Evolutionary conservation across 202 grass and related monocot genomes (phyloP).

Genomic region (Carex arenaria): DNA sequence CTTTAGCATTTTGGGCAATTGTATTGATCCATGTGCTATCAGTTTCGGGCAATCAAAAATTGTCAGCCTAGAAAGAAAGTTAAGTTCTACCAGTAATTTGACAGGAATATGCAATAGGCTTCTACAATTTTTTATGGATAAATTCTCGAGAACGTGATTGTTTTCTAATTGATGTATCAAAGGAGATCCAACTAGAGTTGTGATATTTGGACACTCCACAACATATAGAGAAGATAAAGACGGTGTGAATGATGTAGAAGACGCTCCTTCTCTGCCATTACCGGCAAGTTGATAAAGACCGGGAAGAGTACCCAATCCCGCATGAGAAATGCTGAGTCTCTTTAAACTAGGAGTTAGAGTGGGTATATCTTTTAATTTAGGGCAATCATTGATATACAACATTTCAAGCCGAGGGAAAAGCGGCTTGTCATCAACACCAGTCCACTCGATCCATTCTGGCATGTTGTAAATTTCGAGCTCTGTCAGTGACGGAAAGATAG

Average conservation of each 20-base stretch:
- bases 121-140: constrained; percentile 13
- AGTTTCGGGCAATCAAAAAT: constrained; percentile 28
- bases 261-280: not conserved
- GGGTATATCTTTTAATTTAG: constrained; percentile 28
- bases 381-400: constrained; percentile 19
- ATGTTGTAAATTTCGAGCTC: constrained; percentile 4
- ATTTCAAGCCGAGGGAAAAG: constrained; percentile 23
- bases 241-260: not conserved
- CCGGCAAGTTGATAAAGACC: not conserved
- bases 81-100: not conserved
- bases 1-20: not conserved
- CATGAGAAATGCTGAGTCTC: not conserved
- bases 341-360: constrained; percentile 18
- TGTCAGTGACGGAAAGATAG: constrained; percentile 6
- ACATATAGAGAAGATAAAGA: constrained; percentile 23
- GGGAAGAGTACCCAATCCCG: constrained; percentile 12
- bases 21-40: not conserved
- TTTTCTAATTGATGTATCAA: constrained; percentile 17
- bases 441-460: constrained; percentile 15
- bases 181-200: not conserved
- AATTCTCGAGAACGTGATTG: constrained; percentile 6
- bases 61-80: constrained; percentile 14
- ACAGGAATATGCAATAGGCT: constrained; percentile 19
- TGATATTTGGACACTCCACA: constrained; percentile 16
- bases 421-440: not conserved